phyloP scores from a whole-genome alignment of 768 basidiomycete species.

The Pisolithus marmoratus region DNA sequence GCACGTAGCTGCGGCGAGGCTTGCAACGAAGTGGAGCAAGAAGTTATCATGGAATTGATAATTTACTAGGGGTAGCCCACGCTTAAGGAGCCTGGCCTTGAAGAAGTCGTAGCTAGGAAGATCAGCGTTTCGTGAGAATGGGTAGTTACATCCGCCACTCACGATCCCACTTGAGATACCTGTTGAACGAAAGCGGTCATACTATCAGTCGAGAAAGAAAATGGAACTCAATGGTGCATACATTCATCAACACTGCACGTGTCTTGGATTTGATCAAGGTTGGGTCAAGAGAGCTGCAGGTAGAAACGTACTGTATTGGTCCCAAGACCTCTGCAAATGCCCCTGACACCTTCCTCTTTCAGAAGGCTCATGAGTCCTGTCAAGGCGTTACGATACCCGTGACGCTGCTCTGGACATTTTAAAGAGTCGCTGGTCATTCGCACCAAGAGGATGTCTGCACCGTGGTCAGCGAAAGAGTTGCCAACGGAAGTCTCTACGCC shows the following conservation, averaged over 20 bases:
- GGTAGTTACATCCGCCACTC: slow-evolving; percentile 31
- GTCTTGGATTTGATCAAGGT: slow-evolving; percentile 28
- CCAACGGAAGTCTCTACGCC: not conserved
- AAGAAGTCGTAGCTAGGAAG: slow-evolving; percentile 66
- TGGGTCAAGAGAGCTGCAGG: slow-evolving; percentile 1
- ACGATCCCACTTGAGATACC: slow-evolving; percentile 84
- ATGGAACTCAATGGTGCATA: slow-evolving; percentile 26
- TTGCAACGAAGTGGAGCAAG: slow-evolving; percentile 60
- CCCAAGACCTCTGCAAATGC: slow-evolving; percentile 67
- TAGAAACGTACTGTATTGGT: slow-evolving; percentile 60
- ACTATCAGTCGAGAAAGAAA: slow-evolving; percentile 2
- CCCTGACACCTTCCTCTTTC: slow-evolving; percentile 62
- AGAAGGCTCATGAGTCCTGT: slow-evolving; percentile 63
- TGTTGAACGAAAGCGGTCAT: slow-evolving; percentile 19
- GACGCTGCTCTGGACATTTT: slow-evolving; percentile 66
- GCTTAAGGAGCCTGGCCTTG: slow-evolving; percentile 51
- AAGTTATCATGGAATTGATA: slow-evolving; percentile 63
- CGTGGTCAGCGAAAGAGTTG: not conserved
- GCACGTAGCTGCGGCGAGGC: slow-evolving; percentile 65
- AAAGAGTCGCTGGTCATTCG: slow-evolving; percentile 87
- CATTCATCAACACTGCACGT: slow-evolving; percentile 72
- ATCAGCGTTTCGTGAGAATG: slow-evolving; percentile 2
- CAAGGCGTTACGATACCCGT: slow-evolving; percentile 76
- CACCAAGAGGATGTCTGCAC: slow-evolving; percentile 63
- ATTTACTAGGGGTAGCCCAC: slow-evolving; percentile 48